Base-by-base conservation (phyloP, 2,329 filamentous ascomycete genomes). In the Pyrenochaeta sp. region DNA sequence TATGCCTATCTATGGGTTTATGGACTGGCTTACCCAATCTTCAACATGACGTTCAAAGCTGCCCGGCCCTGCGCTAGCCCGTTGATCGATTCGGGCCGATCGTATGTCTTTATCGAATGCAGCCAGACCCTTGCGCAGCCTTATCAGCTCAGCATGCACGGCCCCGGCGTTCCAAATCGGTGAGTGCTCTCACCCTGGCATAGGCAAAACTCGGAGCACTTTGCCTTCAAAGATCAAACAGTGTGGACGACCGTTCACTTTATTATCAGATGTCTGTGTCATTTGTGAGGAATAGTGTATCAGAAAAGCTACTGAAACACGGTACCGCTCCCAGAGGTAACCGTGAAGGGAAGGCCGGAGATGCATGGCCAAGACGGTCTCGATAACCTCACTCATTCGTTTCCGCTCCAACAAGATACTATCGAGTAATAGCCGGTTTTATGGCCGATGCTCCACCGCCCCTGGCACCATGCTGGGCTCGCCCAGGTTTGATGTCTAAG, bases 341-440 rank as follows among this genome's bases (percentile, higher is more conserved):
- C 53, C 42, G 55, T 56, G 44, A 48, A 44, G 41, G 47, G 32
- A 34, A 51, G 20, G 47, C 47, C 41, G 39, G 41, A 54, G 45
- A 43, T 44, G 50, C 48, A 42, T 43, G 47, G 53, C 51, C 49
- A 55, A 48, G 56, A 13, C 27, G 42, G 44, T 46, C 32, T 51
- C 43, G 60, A 68, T 68, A 65, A 60, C 56, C 53, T 65, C 54
- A 60, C 55, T 48, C 55, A 58, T 46, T 48, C 41, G 28, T 41
- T 41, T 27, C 24, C 46, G 30, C 42, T 55, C n/a, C n/a, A n/a
- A 56, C 49, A 42, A 56, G 48, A 63, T 63, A 55, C 50, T 54
- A 70, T 71, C 65, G 64, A 71, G 68, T 69, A 69, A 70, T 36
- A 47, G 13, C 29, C 35, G 29, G 24, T 27, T 40, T 42, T 37